Base-by-base conservation (phyloP, 306 rosid species). In the Amphicarpaea edgeworthii region DNA sequence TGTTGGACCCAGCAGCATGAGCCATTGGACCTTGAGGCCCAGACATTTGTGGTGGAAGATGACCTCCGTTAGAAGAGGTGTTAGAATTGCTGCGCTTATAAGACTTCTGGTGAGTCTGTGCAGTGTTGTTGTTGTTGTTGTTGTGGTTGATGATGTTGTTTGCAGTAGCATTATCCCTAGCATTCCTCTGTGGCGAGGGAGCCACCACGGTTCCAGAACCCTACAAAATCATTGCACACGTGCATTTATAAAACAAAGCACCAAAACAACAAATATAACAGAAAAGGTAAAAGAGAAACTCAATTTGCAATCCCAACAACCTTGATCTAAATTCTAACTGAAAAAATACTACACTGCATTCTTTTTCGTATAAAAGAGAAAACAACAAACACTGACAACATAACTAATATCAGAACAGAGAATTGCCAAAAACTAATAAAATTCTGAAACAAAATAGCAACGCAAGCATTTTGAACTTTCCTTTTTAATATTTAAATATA, bases 31-130 rank as follows among this genome's bases (percentile, higher is more conserved):
- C 88, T 59, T 84, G 79, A 64, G 82, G 76, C 3, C 38, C 71
- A 70, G 83, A 83, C 46, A 61, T 84, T 11, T 78, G 96, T 6
- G 86, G 64, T 0, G 80, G 55, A 0, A 16, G 12, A 37, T 70
- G 71, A 16, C 88, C 88, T 51, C 97, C 93, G 72, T 90, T 90
- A 68, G 87, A 85, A 42, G 88, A 82, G 6, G 60, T 68, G 28
- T 79, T 80, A 0, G 91, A 68, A 59, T 83, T 82, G 46, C 66
- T 67, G 38, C 90, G 95, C 82, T 77, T 92, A 71, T 60, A 46
- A 2, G 90, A 30, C 50, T 57, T 92, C 49, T 74, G 91, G 37
- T 88, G 91, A 55, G 43, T 4, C 14, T 76, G 83, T 41, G 40
- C 79, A 19, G 62, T 21, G 47, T 86, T 89, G 32, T 28, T 28